Conservation (phyloP, 495 filamentous ascomycete species). For the Penicillium nucicola region DNA sequence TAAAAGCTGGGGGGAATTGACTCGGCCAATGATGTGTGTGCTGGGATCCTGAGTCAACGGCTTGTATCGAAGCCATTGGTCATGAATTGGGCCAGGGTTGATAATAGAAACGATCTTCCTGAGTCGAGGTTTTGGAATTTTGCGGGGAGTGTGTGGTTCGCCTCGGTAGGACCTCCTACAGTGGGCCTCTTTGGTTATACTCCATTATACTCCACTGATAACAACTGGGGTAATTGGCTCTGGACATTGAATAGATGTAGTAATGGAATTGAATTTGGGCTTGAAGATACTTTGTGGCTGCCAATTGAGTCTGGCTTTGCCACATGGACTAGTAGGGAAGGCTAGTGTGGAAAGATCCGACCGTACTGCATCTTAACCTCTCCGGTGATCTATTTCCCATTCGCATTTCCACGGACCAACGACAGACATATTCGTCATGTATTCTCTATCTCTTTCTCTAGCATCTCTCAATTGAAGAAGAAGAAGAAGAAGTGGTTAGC, state of each 20-base stretch:
- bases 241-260: neutral
- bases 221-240: slow-evolving; percentile 2
- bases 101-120: slow-evolving; percentile 16
- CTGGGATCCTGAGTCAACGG: neutral
- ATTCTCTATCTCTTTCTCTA: no score
- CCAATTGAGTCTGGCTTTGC: no score
- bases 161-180: slow-evolving; percentile 27
- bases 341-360: no score
- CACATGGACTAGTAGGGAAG: no score
- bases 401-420: no score
- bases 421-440: no score
- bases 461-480: neutral
- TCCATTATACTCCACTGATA: slow-evolving; percentile 4
- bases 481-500: neutral
- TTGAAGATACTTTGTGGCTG: no score
- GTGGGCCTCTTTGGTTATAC: no score
- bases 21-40: slow-evolving; percentile 13
- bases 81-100: slow-evolving; percentile 11
- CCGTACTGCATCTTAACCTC: no score
- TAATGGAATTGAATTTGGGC: neutral
- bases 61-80: slow-evolving; percentile 14
- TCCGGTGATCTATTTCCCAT: no score
- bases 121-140: slow-evolving; percentile 11
- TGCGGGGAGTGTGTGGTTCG: slow-evolving; percentile 18
- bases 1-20: slow-evolving; percentile 22